Base-by-base conservation (phyloP, 139 green algal genomes). In the Cymbomonas tetramitiformis region DNA sequence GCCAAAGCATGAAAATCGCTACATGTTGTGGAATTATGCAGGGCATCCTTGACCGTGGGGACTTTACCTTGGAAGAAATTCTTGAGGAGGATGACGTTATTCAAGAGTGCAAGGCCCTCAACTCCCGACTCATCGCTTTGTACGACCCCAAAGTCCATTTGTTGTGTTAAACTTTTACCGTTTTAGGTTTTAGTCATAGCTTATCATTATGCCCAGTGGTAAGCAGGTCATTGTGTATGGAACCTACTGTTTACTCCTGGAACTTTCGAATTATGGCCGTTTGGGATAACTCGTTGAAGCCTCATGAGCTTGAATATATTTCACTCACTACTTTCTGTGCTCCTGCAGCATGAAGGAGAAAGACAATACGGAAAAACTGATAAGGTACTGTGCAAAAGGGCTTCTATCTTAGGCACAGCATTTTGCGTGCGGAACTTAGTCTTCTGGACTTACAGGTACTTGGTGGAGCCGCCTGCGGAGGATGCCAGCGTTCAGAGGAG, bases 51-150 rank as follows among this genome's bases (percentile, higher is more conserved):
- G 86, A 95, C 72, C 88, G 85, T 55, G 77, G 90, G 6, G 60
- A 79, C 12, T 94, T 82, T 64, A 89, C 75, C 0, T 56, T 96
- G 15, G 87, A 94, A 60, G 87, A 95, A 58, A 73, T 96, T 33
- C 71, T 96, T 19, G 79, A 94, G 26, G 87, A 96, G 63, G 86
- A 94, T 38, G 88, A 95, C 65, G 62, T 95, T 5, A 86, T 96
- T 4, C 88, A 96, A 68, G 51, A 96, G 56, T 89, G 78, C 80
- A 90, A 91, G 57, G 78, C 73, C 0, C 69, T 94, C 2, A 96
- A 96, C 59, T 73, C 67, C 1, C 67, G 86, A 10, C 74, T 96
- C 0, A 73, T 90, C 0, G 67, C 72, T 7, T 96, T 89, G 79
- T 87, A 39, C 69, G 77, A 73, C 0, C 44, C 9, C 44, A 23